Base-by-base conservation (phyloP, 306 rosid species). In the Prunus mume region DNA sequence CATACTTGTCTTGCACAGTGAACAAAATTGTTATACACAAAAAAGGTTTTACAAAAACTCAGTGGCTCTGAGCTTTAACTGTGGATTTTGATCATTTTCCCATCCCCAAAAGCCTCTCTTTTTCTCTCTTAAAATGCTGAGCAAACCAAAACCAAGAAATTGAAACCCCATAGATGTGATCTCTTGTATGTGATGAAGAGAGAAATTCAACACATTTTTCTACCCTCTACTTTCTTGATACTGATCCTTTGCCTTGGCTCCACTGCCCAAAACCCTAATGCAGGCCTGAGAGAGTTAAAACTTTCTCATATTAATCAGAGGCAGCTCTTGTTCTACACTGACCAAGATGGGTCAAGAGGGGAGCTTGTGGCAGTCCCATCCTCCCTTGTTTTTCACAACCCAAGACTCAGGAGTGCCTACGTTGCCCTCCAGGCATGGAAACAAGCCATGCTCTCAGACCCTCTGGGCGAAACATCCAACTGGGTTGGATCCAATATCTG, bases 401-500 rank as follows among this genome's bases (percentile, higher is more conserved):
- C 85, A 9, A 83, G 89, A 34, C 81, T 90, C 73, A 69, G 72
- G 51, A 67, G 75, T 25, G 96, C 97, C 69, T 90, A 88, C 63
- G 63, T 83, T 19, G 93, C 91, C 0, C 85, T 93, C 64, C 93
- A 87, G 74, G 88, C 90, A 13, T 90, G 89, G 91, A 93, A 89
- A 49, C 73, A 62, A 76, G 91, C 96, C 78, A 93, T 90, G 67
- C 65, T 89, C 55, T 93, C 96, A 2, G 96, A 93, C 76, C 94
- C 91, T 2, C 54, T 0, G 0, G 82, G 86, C 73, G 69, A 76
- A 73, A 93, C 94, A 0, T 27, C 73, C 9, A 79, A 88, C 43
- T 92, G 93, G 93, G 84, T 75, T 6, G 96, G 97, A 75, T 38
- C 87, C 78, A 14, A 79, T 3, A 93, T 90, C 11, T 92, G 97